A percentile compares a stretch with the other conserved stretches of the same genome.
Conservation (phyloP, 345 rosid genomes). For the Crucihimalaya himalaica region DNA sequence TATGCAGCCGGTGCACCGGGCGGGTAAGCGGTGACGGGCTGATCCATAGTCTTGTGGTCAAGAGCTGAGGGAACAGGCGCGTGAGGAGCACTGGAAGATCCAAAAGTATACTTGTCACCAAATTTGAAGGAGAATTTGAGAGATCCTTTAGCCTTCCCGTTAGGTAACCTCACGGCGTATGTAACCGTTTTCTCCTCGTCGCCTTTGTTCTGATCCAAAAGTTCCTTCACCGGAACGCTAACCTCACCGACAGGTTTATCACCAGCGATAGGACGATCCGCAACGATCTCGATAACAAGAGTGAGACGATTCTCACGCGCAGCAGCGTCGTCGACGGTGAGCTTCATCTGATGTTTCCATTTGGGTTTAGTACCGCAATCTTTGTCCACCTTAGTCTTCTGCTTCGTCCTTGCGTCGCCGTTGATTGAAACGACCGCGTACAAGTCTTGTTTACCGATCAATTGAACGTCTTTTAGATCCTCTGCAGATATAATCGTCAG, state of each 20-base stretch:
- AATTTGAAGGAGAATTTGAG: constrained; percentile 39
- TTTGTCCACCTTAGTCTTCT: constrained; percentile 54
- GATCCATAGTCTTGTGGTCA: constrained; percentile 34
- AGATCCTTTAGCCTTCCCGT: constrained; percentile 40
- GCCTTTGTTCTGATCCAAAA: constrained; percentile 38
- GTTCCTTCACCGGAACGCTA: constrained; percentile 56
- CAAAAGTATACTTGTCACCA: constrained; percentile 36
- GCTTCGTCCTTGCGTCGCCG: constrained; percentile 48
- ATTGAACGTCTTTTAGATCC: constrained; percentile 56
- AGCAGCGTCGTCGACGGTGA: constrained; percentile 55
- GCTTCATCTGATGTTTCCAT: constrained; percentile 57
- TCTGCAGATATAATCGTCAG: constrained; percentile 54
- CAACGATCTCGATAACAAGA: constrained; percentile 45
- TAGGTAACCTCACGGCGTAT: constrained; percentile 37
- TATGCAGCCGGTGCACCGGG: constrained; percentile 37
- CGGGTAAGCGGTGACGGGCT: constrained; percentile 43
- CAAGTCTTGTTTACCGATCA: constrained; percentile 62
- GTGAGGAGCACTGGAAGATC: constrained; percentile 29
- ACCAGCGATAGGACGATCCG: constrained; percentile 54
- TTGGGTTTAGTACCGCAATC: constrained; percentile 55
- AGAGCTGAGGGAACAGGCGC: not conserved
- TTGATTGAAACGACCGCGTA: constrained; percentile 56
- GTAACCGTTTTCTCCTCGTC: constrained; percentile 40
- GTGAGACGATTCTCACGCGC: constrained; percentile 44
- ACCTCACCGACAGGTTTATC: constrained; percentile 56